Percentiles rank a stretch among this genome's conserved stretches.
These are phyloP conservation scores for Corchorus olitorius DNA, from an alignment of 345 rosid species.

Conservation along the genomic window DNA sequence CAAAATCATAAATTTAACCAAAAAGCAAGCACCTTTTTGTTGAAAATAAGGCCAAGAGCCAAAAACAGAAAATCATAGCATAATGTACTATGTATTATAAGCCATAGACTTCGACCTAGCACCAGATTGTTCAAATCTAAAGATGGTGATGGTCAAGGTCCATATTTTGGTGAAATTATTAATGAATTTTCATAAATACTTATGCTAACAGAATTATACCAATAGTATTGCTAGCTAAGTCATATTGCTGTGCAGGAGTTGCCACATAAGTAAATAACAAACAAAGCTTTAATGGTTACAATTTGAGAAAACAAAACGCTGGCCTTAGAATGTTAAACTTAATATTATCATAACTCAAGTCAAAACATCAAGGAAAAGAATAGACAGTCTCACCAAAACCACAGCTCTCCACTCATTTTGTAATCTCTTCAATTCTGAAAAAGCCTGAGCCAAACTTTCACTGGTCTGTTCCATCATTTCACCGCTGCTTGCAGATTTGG, in stretches of 20 bases:
- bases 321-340: background rate
- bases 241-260: background rate
- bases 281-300: background rate
- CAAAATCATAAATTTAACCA: slow-evolving; percentile 5
- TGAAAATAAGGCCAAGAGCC: slow-evolving; percentile 5
- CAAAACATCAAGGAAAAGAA: slow-evolving; percentile 12
- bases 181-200: background rate
- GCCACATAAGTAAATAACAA: background rate
- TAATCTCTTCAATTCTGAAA: slow-evolving; percentile 67
- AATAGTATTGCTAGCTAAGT: background rate
- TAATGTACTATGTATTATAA: background rate
- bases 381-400: slow-evolving; percentile 62
- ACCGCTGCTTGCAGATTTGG: slow-evolving; percentile 45
- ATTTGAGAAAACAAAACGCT: background rate
- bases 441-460: slow-evolving; percentile 50
- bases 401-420: slow-evolving; percentile 64
- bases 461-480: slow-evolving; percentile 44
- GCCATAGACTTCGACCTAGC: background rate
- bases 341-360: background rate
- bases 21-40: background rate
- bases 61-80: background rate
- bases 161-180: background rate
- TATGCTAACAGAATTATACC: background rate
- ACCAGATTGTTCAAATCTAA: background rate
- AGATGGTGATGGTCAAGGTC: background rate